Evolutionary conservation across 2,329 filamentous ascomycete genomes (phyloP), one percentile per base, ranked within the genome.

Genomic region (Ophiocordyceps camponoti-rufipedis): DNA sequence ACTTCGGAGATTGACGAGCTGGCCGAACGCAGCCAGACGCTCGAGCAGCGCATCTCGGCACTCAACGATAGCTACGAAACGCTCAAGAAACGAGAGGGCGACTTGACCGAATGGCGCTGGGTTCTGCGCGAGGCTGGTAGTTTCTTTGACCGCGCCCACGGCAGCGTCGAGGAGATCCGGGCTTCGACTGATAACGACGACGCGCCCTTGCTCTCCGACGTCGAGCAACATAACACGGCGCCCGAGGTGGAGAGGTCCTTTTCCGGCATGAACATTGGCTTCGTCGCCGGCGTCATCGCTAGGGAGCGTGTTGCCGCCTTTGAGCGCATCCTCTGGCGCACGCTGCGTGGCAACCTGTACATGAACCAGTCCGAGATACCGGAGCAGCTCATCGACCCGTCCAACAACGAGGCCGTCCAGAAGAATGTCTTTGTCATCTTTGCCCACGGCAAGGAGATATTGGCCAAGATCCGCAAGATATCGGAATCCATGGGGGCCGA

Each of bases 341-440:
- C 93, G 0, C 77, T 98, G 40, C 86, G 91, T 62, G 91, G 91
- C 56, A 98, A 98, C 64, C 70, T 98, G 51, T 98, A 96, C 73
- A 98, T 98, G 91, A 98, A 98, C 67, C 93, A 98, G 70, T 89
- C 89, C 39, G 91, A 98, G 71, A 98, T 98, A 50, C 81, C 87
- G 8, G 89, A 98, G 62, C 79, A 85, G 35, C 82, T 98, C 54
- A 73, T 94, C 60, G 85, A 98, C 62, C 89, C 91, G 14, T 75
- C 82, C 59, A 94, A 78, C 67, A 95, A 96, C 61, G 89, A 96
- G 66, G 73, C 85, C 51, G 74, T 93, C 55, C 79, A 83, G 70
- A 98, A 98, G 78, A 98, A 95, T 55, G 91, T 98, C 46, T 98
- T 98, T 58, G 89, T 98, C 58, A 98, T 98, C 63, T 98, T 98